Conservation (phyloP, 352 stramenopile species). For the Pythium diclinum region DNA sequence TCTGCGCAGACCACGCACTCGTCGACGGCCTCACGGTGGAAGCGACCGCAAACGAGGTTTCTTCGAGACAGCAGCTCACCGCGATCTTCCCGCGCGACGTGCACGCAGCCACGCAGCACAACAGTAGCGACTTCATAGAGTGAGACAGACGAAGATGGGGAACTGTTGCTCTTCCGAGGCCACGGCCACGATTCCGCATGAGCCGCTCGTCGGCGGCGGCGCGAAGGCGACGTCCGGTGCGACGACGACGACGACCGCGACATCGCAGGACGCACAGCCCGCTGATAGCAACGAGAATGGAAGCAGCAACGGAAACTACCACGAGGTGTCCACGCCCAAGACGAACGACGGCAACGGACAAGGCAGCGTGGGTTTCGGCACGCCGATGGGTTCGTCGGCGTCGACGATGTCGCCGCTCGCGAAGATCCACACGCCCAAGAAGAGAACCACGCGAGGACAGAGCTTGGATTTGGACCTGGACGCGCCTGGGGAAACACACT, state of each 20-base stretch:
- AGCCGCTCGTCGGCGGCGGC: neutral
- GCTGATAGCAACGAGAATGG: neutral
- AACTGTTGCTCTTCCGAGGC: constrained; percentile 83
- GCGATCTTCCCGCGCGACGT: neutral
- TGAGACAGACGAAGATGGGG: constrained; percentile 45
- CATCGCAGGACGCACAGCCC: constrained; percentile 1
- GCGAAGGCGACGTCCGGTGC: neutral
- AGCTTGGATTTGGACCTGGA: constrained; percentile 35
- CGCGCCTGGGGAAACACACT: constrained; percentile 52
- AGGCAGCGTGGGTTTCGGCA: constrained; percentile 8
- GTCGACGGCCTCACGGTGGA: neutral
- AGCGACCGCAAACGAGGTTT: neutral
- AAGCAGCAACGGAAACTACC: neutral
- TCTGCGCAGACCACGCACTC: neutral
- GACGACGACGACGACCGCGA: constrained; percentile 6
- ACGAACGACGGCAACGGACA: neutral
- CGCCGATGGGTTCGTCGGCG: constrained; percentile 21
- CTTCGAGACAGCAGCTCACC: neutral
- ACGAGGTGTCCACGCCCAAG: neutral
- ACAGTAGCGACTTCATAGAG: neutral
- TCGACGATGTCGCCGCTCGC: constrained; percentile 18
- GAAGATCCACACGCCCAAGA: constrained; percentile 27
- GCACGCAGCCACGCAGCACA: neutral
- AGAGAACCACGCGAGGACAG: constrained; percentile 29
- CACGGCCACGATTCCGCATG: constrained; percentile 28